phyloP scores from a whole-genome alignment of 768 basidiomycete genomes.

The Mrakia frigida region DNA sequence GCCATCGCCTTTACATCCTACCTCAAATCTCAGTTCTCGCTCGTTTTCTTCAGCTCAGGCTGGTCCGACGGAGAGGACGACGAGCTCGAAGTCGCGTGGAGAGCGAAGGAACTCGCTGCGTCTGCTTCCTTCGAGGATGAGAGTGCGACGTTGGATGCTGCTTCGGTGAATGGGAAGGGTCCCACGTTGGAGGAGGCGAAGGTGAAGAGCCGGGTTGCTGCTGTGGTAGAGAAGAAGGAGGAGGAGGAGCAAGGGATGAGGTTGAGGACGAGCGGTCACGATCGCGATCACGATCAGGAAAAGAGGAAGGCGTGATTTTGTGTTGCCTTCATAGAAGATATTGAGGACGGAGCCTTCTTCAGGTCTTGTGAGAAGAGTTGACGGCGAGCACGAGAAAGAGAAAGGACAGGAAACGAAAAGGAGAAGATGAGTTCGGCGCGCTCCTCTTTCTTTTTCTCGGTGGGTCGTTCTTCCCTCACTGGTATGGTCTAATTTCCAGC shows the following conservation, averaged over 20 bases:
- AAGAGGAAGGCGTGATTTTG: not conserved
- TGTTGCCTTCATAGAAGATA: too few species aligned
- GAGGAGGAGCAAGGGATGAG: not conserved
- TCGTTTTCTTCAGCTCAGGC: not conserved
- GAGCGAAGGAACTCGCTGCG: not conserved
- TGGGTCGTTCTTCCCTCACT: too few species aligned
- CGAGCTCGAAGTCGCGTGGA: slow-evolving; percentile 14
- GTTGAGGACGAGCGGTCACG: not conserved
- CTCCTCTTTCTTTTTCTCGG: too few species aligned
- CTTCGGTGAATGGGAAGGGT: not conserved
- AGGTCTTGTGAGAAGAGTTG: too few species aligned
- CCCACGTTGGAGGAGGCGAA: not conserved
- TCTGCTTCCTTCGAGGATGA: not conserved
- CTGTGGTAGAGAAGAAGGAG: not conserved
- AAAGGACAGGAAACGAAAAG: too few species aligned
- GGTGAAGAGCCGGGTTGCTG: not conserved
- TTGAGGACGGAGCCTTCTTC: too few species aligned
- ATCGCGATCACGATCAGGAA: not conserved
- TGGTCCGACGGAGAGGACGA: slow-evolving; percentile 25
- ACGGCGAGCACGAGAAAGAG: too few species aligned
- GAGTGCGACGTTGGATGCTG: not conserved
- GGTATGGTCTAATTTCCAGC: too few species aligned
- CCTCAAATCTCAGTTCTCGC: not conserved
- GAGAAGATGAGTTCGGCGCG: too few species aligned
- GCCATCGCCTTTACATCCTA: not conserved